Evolutionary conservation across 2,329 filamentous ascomycete species (phyloP).

Genomic region (Fusarium marasasianum): DNA sequence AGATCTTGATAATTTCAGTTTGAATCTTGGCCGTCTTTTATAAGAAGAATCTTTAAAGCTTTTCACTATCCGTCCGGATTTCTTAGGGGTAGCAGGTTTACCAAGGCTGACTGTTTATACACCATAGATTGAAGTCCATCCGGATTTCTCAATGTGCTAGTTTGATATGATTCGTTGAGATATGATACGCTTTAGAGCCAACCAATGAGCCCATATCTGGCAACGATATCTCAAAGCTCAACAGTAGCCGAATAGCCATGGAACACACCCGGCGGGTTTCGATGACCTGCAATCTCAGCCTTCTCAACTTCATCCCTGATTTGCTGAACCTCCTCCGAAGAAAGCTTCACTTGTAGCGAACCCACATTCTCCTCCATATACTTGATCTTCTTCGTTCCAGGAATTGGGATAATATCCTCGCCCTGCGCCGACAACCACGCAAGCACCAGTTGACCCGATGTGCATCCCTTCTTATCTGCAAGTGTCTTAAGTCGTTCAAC

Average conservation of each 20-base stretch:
- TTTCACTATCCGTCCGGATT: neutral
- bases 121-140: neutral
- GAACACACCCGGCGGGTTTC: neutral
- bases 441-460: neutral
- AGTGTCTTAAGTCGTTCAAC: accelerated
- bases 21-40: neutral
- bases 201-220: neutral
- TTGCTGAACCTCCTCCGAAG: neutral
- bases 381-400: neutral
- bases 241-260: neutral
- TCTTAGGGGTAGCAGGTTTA: no score
- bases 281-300: neutral
- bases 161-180: accelerated
- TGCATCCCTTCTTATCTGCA: neutral
- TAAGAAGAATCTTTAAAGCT: neutral
- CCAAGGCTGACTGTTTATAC: no score
- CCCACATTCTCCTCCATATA: neutral
- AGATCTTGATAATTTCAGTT: neutral
- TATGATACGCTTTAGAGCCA: neutral
- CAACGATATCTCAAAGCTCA: neutral
- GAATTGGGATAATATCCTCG: neutral
- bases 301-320: neutral
- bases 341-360: accelerated
- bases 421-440: neutral
- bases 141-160: neutral